Evolutionary conservation across 2,329 filamentous ascomycete species (phyloP).

Genomic region (Colletotrichum gloeosporioides): DNA sequence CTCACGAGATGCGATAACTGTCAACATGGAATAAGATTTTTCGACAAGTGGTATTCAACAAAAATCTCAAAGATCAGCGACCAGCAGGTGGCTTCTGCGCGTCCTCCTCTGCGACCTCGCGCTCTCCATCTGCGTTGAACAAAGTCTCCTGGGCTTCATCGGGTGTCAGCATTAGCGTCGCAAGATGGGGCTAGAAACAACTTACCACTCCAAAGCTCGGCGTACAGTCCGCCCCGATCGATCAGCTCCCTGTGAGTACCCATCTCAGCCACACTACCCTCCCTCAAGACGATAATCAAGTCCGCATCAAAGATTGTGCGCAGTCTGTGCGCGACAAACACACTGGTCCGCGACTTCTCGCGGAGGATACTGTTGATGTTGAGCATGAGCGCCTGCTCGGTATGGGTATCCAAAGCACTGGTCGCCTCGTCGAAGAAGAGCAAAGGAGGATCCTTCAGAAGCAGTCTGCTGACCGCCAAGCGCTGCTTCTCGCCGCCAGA

Average conservation of each 20-base stretch:
- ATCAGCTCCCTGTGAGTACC: conserved; percentile 88
- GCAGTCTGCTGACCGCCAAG: conserved; percentile 79
- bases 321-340: conserved; percentile 92
- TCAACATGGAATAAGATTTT: neutral
- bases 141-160: conserved; percentile 66
- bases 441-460: conserved; percentile 88
- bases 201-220: conserved; percentile 88
- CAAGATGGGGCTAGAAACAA: conserved; percentile 19
- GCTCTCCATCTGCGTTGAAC: conserved; percentile 53
- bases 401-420: conserved; percentile 90
- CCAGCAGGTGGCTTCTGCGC: conserved; percentile 45
- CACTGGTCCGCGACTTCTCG: conserved; percentile 87
- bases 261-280: conserved; percentile 84
- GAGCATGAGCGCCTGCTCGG: conserved; percentile 85
- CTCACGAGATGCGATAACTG: neutral
- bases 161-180: conserved; percentile 19
- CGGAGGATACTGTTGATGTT: conserved; percentile 94
- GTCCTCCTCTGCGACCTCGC: conserved; percentile 44
- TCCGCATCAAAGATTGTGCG: conserved; percentile 94
- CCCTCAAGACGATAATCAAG: conserved; percentile 87
- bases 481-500: conserved; percentile 94
- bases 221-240: conserved; percentile 79
- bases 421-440: conserved; percentile 97
- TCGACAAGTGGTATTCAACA: neutral
- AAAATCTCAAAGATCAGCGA: neutral